These are phyloP conservation scores for Zasmidium angulare DNA, from an alignment of 2,329 filamentous ascomycete species.

Conservation along the genomic window DNA sequence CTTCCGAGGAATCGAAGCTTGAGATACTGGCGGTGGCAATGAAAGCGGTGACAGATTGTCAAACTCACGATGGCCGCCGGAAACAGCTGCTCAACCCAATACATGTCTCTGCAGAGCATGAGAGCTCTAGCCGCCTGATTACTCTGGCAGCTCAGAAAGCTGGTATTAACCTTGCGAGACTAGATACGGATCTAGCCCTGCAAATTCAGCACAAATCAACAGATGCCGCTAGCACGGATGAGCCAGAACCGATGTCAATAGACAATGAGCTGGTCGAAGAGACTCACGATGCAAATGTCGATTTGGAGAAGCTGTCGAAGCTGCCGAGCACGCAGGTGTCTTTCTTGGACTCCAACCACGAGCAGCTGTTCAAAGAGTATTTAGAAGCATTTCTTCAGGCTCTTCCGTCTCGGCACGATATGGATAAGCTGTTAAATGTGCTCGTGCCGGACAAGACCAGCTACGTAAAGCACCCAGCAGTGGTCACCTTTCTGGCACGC, in stretches of 20 bases:
- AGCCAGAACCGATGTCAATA: conserved; percentile 9
- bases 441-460: conserved; percentile 15
- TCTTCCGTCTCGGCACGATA: conserved; percentile 15
- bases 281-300: neutral
- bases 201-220: conserved; percentile 9
- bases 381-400: conserved; percentile 15
- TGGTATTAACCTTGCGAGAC: conserved; percentile 5
- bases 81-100: conserved; percentile 8
- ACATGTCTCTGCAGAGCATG: conserved; percentile 6
- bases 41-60: conserved; percentile 6
- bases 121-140: conserved; percentile 7
- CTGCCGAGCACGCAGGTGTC: conserved; percentile 17
- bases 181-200: conserved; percentile 18
- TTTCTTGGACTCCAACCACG: conserved; percentile 16
- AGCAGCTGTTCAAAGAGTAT: conserved; percentile 15
- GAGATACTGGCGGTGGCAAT: conserved; percentile 14
- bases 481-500: conserved; percentile 22
- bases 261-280: conserved; percentile 1
- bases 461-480: conserved; percentile 12
- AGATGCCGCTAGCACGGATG: conserved; percentile 7
- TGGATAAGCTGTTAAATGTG: conserved; percentile 14
- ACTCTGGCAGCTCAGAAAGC: conserved; percentile 8
- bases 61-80: conserved; percentile 1
- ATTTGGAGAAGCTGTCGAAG: conserved; percentile 14
- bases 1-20: conserved; percentile 11